Base-by-base conservation (phyloP, 306 rosid species). In the Acacia melanoxylon region DNA sequence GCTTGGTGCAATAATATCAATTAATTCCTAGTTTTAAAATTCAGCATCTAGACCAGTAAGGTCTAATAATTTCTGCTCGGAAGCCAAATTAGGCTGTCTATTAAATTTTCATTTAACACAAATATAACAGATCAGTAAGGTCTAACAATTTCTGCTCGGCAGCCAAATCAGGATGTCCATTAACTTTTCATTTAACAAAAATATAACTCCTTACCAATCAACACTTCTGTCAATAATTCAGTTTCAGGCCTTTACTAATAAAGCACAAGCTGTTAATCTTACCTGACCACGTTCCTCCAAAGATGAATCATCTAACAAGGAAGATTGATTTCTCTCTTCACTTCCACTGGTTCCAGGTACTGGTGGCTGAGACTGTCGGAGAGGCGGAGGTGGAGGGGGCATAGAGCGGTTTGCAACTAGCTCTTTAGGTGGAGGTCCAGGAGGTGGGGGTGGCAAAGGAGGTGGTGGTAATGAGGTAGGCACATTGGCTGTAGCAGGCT, bases 401-500 rank as follows among this genome's bases (percentile, higher is more conserved):
- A 86, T 51, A 82, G 88, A 72, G 75, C 14, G 94, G 76, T 83
- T 89, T 54, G 87, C 86, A 85, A 87, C 84, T 86, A 84, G 91
- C 31, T 93, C 97, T 74, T 87, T 94, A 17, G 97, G 94, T 83
- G 97, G 89, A 69, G 95, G 94, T 31, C 99, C 99, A 59, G 99
- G 98, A 81, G 99, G 99, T 44, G 99, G 98, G 68, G 99, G 99
- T 1, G 99, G 98, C 86, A 94, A 86, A 59, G 94, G 97, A 68
- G 93, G 93, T n/a, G 85, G 89, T 20, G 94, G 98, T 85, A 94
- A 87, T 49, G 97, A 87, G 77, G 90, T 74, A 46, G 89, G 82
- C 58, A 89, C 82, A 82, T 72, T 72, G 24, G 85, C 66, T 81
- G 83, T 62, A 69, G 91, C 85, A 74, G 98, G 97, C 76, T 83